Conservation (phyloP, 2,329 filamentous ascomycete genomes). For the Aureobasidium namibiae region DNA sequence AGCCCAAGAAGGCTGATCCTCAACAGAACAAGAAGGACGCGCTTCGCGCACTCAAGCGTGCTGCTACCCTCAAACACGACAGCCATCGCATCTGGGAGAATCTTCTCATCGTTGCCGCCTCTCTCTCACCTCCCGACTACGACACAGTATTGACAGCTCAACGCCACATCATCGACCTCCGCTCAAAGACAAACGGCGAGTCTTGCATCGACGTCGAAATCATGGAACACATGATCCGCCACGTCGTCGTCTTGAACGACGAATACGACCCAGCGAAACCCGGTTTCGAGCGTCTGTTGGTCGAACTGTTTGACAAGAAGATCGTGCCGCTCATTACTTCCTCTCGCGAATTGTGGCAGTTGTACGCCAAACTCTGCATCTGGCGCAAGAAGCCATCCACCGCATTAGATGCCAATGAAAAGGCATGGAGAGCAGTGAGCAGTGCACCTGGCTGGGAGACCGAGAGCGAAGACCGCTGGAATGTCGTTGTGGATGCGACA, state of each 20-base stretch:
- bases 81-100: constrained; percentile 97
- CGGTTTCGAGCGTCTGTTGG: constrained; percentile 52
- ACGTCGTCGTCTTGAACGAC: constrained; percentile 50
- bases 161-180: constrained; percentile 66
- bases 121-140: constrained; percentile 66
- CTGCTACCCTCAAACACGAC: constrained; percentile 71
- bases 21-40: constrained; percentile 63
- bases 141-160: constrained; percentile 69
- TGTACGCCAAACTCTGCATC: constrained; percentile 62
- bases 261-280: constrained; percentile 36
- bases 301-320: constrained; percentile 63
- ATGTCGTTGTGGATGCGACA: constrained; percentile 66
- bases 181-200: constrained; percentile 59
- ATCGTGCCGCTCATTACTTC: constrained; percentile 78
- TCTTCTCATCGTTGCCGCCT: constrained; percentile 76
- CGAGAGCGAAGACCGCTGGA: constrained; percentile 58
- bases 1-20: constrained; percentile 29
- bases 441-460: constrained; percentile 48
- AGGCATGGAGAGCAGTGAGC: constrained; percentile 71
- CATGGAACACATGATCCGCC: constrained; percentile 61
- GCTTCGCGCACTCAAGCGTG: constrained; percentile 77
- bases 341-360: constrained; percentile 66
- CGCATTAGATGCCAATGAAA: constrained; percentile 77
- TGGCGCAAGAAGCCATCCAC: constrained; percentile 64
- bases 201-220: constrained; percentile 68